Base-by-base conservation (phyloP, 345 rosid species). In the Eucalyptus decipiens region DNA sequence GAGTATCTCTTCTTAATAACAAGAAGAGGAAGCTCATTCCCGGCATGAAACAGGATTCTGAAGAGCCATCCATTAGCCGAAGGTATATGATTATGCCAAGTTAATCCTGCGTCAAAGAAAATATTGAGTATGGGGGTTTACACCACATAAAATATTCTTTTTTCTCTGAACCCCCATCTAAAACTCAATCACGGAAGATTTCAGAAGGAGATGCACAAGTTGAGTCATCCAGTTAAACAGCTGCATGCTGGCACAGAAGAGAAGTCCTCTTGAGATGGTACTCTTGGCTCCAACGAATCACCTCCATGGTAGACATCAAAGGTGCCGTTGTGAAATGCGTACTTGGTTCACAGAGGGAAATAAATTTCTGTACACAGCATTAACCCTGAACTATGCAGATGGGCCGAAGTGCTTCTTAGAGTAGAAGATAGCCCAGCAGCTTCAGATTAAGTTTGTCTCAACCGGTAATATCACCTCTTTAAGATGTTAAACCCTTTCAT, bases 71-170 rank as follows among this genome's bases (percentile, higher is more conserved):
- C 95, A 91, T 94, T 90, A 92, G 92, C 95, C 92, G 50, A 92
- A 89, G 90, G 93, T 90, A 94, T 88, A 94, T 89, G 92, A 92
- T 90, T 90, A 91, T 92, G 90, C 97, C 96, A 94, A 90, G 94
- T 94, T 89, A 89, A 91, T 92, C 98, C 98, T 97, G 99, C 97
- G 96, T 88, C 98, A 97, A 97, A 96, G 95, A 95, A 96, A 96
- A 95, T 93, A 94, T 92, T 96, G 98, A 96, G 95, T 91, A 95
- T 93, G 94, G 97, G 97, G 96, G 92, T 88, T 94, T 93, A 93
- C 89, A 94, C 93, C 93, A 92, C 90, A 94, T 90, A 93, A 93
- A 88, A 83, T 62, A 87, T 88, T 47, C 52, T n/a, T 90, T 92
- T 89, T 91, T 93, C 86, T 91, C 90, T 90, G 88, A 86, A 60